Evolutionary conservation across 257 asterid genomes (phyloP), one percentile per base, ranked within the genome.

Genomic region (Fraxinus excelsior): DNA sequence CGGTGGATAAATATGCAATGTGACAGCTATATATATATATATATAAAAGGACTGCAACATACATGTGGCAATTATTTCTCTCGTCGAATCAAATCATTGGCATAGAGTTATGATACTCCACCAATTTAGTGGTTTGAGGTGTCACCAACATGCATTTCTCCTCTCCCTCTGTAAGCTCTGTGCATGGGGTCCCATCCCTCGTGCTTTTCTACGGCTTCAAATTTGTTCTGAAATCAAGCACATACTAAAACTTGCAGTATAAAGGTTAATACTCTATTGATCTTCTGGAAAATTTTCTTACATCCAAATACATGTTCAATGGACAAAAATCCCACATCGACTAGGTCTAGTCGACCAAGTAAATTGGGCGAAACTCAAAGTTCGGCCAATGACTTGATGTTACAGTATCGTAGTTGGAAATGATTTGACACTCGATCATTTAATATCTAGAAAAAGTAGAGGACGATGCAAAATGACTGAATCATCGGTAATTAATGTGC

Each of bases 121-220:
- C 65, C 74, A 79, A 29, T 66, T 8, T 35, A 49, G 66, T 71
- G 73, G 14, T 23, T 77, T 72, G 86, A 81, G 86, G 90, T 83
- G 88, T 79, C 81, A 83, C 72, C 84, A 80, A 78, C 87, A 86
- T 82, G 91, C 91, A 78, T 84, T 87, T 79, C 84, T 77, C 80
- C 74, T 58, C 76, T 74, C 80, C 78, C 69, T 44, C 29, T 11
- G 40, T 32, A 66, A 76, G 42, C 81, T 53, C 67, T 28, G 28
- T 26, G 19, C 68, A 26, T 16, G 81, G 80, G 64, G 88, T 84
- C 87, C 91, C 88, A 71, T 75, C 58, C 51, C 79, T 76, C 90
- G 92, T 89, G 94, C 94, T 73, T 75, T 37, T 32, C 73, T 46
- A 16, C n/a, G 16, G 58, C 21, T 46, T 46, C 7, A 56, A 18